Conservation (phyloP, 371 early-diverging fungal genomes). For the Mortierella sp. region DNA sequence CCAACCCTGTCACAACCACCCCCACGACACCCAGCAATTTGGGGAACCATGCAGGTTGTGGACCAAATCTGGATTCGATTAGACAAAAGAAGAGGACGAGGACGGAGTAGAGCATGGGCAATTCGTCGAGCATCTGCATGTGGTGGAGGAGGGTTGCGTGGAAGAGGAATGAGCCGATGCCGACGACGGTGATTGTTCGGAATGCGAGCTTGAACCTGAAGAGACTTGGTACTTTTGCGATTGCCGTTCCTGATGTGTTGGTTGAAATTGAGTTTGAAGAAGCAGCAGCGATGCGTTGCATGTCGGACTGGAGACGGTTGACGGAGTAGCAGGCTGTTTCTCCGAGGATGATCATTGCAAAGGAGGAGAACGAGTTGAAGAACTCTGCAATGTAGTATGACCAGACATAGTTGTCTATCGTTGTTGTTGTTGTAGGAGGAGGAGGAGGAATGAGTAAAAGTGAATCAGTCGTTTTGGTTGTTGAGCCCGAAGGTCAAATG, state of each 20-base stretch:
- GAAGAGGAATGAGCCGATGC: slow-evolving; percentile 74
- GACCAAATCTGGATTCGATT: slow-evolving; percentile 39
- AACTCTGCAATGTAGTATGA: slow-evolving; percentile 76
- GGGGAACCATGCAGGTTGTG: slow-evolving; percentile 40
- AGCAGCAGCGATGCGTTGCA: slow-evolving; percentile 10
- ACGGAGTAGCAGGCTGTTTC: slow-evolving; percentile 65
- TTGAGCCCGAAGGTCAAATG: neutral
- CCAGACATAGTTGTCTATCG: slow-evolving; percentile 65
- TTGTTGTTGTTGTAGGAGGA: neutral
- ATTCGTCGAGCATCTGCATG: slow-evolving; percentile 77
- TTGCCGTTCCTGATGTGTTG: slow-evolving; percentile 1
- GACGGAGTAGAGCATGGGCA: slow-evolving; percentile 75
- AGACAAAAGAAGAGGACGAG: slow-evolving; percentile 42
- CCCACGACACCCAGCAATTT: slow-evolving; percentile 16
- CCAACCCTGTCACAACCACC: slow-evolving; percentile 32
- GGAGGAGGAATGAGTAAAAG: neutral
- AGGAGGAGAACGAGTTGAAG: slow-evolving; percentile 75
- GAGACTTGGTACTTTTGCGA: slow-evolving; percentile 22
- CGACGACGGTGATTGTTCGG: slow-evolving; percentile 64
- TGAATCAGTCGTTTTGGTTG: neutral
- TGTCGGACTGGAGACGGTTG: slow-evolving; percentile 46
- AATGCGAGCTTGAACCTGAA: slow-evolving; percentile 55
- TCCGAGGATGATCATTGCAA: slow-evolving; percentile 73
- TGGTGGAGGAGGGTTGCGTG: slow-evolving; percentile 73
- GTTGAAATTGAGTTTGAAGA: slow-evolving; percentile 5